Base-by-base conservation (phyloP, 805 yeast genomes). In the Kregervanrija delftensis region DNA sequence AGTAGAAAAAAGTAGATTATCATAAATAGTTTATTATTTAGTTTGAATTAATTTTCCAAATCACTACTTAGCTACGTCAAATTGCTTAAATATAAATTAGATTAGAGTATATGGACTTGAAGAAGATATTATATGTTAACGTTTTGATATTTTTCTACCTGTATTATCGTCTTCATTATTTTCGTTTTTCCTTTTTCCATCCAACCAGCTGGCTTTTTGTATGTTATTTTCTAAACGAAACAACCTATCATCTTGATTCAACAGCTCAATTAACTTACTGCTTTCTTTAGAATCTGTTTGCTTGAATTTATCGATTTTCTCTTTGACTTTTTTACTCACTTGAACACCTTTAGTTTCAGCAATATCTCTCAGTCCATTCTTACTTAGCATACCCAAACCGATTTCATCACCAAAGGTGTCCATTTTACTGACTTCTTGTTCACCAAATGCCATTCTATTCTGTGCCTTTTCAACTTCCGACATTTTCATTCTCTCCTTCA, bases 381-480 rank as follows among this genome's bases (percentile, higher is more conserved):
- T 61, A 9, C 71, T 66, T 35, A 79, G 71, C 87, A 86, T 79
- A 3, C 96, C 96, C 40, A 88, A 56, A 0, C 96, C 96, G 31
- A 84, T 68, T 55, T 87, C 96, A 43, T 86, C 89, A 10, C 95
- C 95, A 58, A 69, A 83, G 0, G 79, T 70, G 49, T 84, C 89
- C 49, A 68, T 66, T 3, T 72, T 66, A 1, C 81, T 73, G 15
- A 72, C 77, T 57, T 87, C 96, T 49, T 73, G 70, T 53, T 81
- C 74, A 6, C 95, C 96, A 65, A 91, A 90, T 36, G 73, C 83
- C 77, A 90, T 74, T 56, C 85, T 77, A 59, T 91, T 89, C 56
- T 87, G 96, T 3, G 95, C 84, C 51, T 79, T 83, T 33, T 89
- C 80, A 37, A 86, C 60, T 44, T 89, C 95, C 0, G 96, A 83